A percentile compares a stretch with the other conserved stretches of the same genome.
These are phyloP conservation scores for Diplodia seriata DNA, from an alignment of 2,329 filamentous ascomycete species.

Conservation along the genomic window DNA sequence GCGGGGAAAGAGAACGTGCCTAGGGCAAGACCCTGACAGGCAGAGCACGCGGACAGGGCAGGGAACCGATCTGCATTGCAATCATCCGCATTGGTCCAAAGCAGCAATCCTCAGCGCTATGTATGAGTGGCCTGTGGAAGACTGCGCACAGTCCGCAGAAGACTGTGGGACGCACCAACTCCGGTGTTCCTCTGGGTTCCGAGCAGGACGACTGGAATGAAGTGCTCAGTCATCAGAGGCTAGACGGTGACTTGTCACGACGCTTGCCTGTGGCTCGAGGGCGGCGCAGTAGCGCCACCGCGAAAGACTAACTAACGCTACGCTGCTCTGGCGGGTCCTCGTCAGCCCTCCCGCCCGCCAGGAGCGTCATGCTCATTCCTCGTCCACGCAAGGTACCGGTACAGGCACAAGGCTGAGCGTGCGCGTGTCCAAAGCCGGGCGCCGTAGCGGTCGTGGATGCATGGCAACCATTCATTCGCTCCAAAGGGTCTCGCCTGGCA, in stretches of 20 bases:
- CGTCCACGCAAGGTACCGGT: slow-evolving; percentile 16
- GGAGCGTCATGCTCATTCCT: not conserved
- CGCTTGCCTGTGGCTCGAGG: not conserved
- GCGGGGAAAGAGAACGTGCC: slow-evolving; percentile 19
- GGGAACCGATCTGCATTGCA: slow-evolving; percentile 19
- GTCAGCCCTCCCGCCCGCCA: slow-evolving; percentile 19
- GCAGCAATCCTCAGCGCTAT: not conserved
- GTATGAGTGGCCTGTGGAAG: not conserved
- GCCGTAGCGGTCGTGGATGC: slow-evolving; percentile 12
- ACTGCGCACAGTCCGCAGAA: not conserved
- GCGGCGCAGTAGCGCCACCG: not conserved
- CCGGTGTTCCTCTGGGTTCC: slow-evolving; percentile 12
- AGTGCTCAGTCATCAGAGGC: not conserved
- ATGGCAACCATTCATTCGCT: slow-evolving; percentile 6
- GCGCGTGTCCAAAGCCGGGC: slow-evolving; percentile 5
- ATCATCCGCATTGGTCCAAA: not conserved
- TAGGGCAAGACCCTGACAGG: slow-evolving; percentile 25
- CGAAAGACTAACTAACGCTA: slow-evolving; percentile 1
- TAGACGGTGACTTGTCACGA: not conserved
- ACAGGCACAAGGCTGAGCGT: not conserved
- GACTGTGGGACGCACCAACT: slow-evolving; percentile 6
- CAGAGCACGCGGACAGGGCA: slow-evolving; percentile 9
- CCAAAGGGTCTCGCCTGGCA: slow-evolving; percentile 3
- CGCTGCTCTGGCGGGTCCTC: not conserved
- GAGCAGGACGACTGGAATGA: not conserved